Conservation (phyloP, 768 basidiomycete species). For the Rhodosporidiobolus sp. region DNA sequence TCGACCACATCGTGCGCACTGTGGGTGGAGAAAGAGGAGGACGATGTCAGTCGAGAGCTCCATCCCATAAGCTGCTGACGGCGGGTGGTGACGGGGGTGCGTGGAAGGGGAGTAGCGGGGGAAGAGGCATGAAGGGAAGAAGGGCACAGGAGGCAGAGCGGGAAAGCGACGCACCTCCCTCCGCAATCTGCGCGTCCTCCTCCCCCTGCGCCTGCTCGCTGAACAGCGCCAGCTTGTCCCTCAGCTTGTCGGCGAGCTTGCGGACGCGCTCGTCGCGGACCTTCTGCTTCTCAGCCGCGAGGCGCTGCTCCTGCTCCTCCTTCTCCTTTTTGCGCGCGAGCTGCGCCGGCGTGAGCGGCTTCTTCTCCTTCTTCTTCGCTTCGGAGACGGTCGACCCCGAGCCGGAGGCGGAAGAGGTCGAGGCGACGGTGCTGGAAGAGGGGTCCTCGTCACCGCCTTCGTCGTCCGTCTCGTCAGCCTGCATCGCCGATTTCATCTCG, state of each 20-base stretch:
- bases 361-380: conserved; percentile 47
- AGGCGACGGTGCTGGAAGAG: not conserved
- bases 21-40: not conserved
- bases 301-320: conserved; percentile 50
- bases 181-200: conserved; percentile 68
- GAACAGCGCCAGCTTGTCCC: conserved; percentile 79
- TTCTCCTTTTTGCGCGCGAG: conserved; percentile 52
- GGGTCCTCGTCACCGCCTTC: conserved; percentile 8
- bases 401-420: not conserved
- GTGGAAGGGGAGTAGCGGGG: not conserved
- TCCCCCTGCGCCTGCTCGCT: conserved; percentile 60
- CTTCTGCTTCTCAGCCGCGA: conserved; percentile 63
- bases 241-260: conserved; percentile 72
- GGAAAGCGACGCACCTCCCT: conserved; percentile 56
- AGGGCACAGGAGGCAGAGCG: not conserved
- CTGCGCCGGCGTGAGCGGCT: conserved; percentile 59
- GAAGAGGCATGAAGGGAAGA: not conserved
- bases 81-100: too few relatives aligned
- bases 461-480: conserved; percentile 70
- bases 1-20: conserved; percentile 43
- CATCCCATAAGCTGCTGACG: too few relatives aligned
- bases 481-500: conserved; percentile 89
- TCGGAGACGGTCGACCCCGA: not conserved
- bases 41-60: not conserved
- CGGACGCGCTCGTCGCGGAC: conserved; percentile 70